Evolutionary conservation across 495 filamentous ascomycete species (phyloP), one percentile per base, ranked within the genome.

Genomic region (Hyaloscypha finlandica): DNA sequence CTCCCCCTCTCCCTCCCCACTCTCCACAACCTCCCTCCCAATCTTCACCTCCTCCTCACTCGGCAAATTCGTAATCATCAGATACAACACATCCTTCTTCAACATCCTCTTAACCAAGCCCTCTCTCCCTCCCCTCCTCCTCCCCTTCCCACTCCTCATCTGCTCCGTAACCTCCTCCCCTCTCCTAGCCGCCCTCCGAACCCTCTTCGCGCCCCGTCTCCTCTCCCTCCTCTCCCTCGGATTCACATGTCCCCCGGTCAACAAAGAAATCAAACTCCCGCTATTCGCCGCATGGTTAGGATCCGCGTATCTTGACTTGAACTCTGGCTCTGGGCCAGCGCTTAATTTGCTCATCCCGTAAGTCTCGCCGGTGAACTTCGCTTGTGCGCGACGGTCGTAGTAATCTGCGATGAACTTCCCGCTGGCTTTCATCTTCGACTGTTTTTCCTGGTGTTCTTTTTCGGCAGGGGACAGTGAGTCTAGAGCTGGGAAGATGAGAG

Each of bases 1-100:
- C 42, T 48, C 53, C 9, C 53, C 29, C 29, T 56, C 20, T 12
- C 3, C 20, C 9, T 30, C 35, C 16, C 57, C 65, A 32, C 31
- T 42, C 12, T 20, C 51, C 31, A 68, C 35, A 16, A 39, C 19
- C 16, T 42, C 48, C 48, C 51, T 63, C 11, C 52, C 72, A 52
- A 59, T 67, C 20, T 64, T 70, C 69, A 84, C 71, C 65, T 85
- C 80, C 31, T 78, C 79, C 19, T 80, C 75, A 2, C 77, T 75
- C 8, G 84, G 84, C 71, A 84, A 74, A 68, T 85, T 83, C 14
- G 84, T 81, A 68, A 85, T 77, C 73, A 82, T 80, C 54, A 85
- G 64, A 72, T 85, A 86, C 25, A 84, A 59, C 1, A 85, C 79
- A 74, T 80, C 75, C 51, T 72, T 75, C 68, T 75, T 69, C 57